These are phyloP conservation scores for Talaromyces sp. DNA, from an alignment of 2,329 filamentous ascomycete genomes.

Conservation along the genomic window DNA sequence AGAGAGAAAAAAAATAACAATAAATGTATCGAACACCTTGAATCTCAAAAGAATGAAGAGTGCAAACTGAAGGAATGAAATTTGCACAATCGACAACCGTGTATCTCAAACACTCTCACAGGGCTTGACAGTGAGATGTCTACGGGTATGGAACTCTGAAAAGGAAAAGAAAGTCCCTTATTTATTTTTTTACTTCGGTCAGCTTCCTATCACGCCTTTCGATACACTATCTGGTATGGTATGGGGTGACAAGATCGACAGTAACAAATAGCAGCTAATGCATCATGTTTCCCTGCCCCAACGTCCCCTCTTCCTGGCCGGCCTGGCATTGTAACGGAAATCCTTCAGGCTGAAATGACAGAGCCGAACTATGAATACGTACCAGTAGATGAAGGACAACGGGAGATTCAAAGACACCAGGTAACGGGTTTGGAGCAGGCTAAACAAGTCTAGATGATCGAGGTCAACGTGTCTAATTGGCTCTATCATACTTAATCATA, in stretches of 20 bases:
- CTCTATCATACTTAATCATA: background rate
- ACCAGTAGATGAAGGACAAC: background rate
- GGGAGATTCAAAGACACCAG: background rate
- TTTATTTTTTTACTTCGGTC: background rate
- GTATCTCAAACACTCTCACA: background rate
- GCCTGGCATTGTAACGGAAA: background rate
- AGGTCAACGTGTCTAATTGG: background rate
- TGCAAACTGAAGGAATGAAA: constrained; percentile 3
- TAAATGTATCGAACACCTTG: constrained; percentile 15
- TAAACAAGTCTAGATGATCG: background rate
- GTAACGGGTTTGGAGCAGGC: background rate
- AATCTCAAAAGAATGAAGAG: background rate
- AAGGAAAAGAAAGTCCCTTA: background rate
- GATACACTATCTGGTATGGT: background rate
- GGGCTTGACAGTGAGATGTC: constrained; percentile 1
- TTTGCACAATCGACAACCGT: background rate
- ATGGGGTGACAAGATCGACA: constrained; percentile 7
- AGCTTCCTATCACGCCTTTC: background rate
- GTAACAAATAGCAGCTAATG: constrained; percentile 5
- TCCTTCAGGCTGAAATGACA: background rate
- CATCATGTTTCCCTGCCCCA: background rate
- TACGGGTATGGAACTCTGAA: background rate
- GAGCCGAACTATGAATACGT: background rate
- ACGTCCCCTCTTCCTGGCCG: background rate
- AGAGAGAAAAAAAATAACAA: background rate